These are phyloP conservation scores for Rhodotorula sp. DNA, from an alignment of 1,284 basidiomycete species.

Conservation along the genomic window DNA sequence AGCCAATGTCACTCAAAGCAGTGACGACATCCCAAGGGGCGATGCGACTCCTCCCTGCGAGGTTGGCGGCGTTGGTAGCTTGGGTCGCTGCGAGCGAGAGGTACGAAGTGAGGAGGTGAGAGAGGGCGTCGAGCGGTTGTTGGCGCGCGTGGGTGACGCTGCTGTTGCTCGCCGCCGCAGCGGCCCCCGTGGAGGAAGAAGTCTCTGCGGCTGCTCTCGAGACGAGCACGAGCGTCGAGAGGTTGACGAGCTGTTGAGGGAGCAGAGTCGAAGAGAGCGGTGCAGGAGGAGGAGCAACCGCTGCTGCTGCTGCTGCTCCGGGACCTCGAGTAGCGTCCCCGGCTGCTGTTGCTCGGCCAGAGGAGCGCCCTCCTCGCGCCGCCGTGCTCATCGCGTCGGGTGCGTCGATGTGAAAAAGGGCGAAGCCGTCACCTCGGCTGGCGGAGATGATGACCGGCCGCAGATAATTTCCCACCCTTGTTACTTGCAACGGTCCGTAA, in stretches of 20 bases:
- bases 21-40: conserved; percentile 38
- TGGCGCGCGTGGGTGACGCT: conserved; percentile 30
- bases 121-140: conserved; percentile 34
- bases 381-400: conserved; percentile 1
- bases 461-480: too few relatives aligned
- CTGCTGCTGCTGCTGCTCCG: neutral
- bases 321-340: neutral
- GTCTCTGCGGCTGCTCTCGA: conserved; percentile 8
- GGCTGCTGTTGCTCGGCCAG: neutral
- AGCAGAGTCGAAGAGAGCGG: conserved; percentile 4
- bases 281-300: neutral
- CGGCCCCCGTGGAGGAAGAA: neutral
- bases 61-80: conserved; percentile 30
- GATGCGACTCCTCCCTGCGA: conserved; percentile 29
- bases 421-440: too few relatives aligned
- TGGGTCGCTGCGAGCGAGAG: conserved; percentile 35
- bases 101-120: conserved; percentile 40
- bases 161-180: neutral
- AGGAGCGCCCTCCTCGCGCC: neutral
- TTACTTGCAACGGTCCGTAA: too few relatives aligned
- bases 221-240: conserved; percentile 33
- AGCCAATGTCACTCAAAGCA: conserved; percentile 36
- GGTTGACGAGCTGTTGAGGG: conserved; percentile 26
- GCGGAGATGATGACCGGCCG: too few relatives aligned
- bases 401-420: too few relatives aligned